Evolutionary conservation across 2,329 filamentous ascomycete species (phyloP).

Genomic region (Trichophyton rubrum): DNA sequence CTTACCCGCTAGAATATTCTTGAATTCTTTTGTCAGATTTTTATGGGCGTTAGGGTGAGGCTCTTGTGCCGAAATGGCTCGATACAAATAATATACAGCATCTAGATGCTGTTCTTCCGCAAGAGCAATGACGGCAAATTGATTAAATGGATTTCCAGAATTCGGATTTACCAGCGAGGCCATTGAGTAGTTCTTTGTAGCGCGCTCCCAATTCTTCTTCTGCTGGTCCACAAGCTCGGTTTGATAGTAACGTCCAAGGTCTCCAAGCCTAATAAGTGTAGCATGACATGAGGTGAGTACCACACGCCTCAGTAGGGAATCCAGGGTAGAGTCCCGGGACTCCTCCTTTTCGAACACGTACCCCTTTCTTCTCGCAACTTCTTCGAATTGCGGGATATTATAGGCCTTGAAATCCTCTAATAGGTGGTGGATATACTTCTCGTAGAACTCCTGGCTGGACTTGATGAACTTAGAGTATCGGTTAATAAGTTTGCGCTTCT

Average conservation of each 20-base stretch:
- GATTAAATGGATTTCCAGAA: conserved; percentile 75
- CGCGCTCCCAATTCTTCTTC: conserved; percentile 63
- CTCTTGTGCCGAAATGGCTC: conserved; percentile 59
- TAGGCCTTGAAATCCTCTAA: conserved; percentile 34
- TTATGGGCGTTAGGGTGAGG: conserved; percentile 61
- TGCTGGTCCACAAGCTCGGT: conserved; percentile 55
- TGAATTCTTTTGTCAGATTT: conserved; percentile 73
- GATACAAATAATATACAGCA: conserved; percentile 80
- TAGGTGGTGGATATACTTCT: conserved; percentile 67
- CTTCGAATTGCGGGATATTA: conserved; percentile 46
- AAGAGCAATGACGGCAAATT: conserved; percentile 74
- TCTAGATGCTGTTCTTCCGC: conserved; percentile 66
- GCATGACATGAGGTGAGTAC: conserved; percentile 66
- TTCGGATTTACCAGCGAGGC: conserved; percentile 66
- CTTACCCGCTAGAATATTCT: conserved; percentile 47
- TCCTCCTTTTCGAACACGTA: conserved; percentile 33
- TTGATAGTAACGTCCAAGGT: conserved; percentile 76
- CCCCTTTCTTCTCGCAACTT: conserved; percentile 37
- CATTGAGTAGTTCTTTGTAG: conserved; percentile 72
- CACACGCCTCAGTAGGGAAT: conserved; percentile 40
- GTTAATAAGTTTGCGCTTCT: conserved; percentile 66
- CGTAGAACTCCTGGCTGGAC: conserved; percentile 77
- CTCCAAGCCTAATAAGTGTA: conserved; percentile 74
- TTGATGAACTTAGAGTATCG: conserved; percentile 77
- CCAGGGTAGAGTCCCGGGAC: conserved; percentile 26